These are phyloP conservation scores for Dendryphion nanum DNA, from an alignment of 2,329 filamentous ascomycete species.

Conservation along the genomic window DNA sequence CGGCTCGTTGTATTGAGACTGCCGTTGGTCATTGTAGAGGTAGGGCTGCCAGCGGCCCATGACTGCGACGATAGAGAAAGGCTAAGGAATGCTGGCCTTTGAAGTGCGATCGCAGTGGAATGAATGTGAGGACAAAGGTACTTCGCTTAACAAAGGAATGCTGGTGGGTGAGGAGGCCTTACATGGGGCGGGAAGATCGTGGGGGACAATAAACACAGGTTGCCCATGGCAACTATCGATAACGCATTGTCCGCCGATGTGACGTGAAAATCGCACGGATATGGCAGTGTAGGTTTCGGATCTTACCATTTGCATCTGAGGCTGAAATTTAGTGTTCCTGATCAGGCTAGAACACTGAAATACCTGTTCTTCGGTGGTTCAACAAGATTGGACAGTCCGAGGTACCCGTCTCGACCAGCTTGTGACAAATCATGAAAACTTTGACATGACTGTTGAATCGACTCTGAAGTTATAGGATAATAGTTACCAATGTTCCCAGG, in stretches of 20 bases:
- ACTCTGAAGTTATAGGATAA: too few relatives aligned
- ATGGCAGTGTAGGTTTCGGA: too few relatives aligned
- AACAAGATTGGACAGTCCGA: too few relatives aligned
- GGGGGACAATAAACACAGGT: constrained; percentile 28
- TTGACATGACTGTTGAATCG: too few relatives aligned
- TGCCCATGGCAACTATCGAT: constrained; percentile 31
- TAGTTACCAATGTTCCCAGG: background rate
- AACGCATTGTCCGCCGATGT: background rate
- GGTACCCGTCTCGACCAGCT: too few relatives aligned
- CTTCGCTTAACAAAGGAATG: constrained; percentile 36
- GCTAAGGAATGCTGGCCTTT: constrained; percentile 26
- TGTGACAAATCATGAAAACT: too few relatives aligned
- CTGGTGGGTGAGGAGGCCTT: constrained; percentile 20
- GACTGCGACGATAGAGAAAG: constrained; percentile 21
- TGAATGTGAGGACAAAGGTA: constrained; percentile 13
- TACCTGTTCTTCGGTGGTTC: too few relatives aligned
- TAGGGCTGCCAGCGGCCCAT: constrained; percentile 63
- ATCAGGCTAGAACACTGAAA: too few relatives aligned
- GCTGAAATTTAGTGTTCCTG: too few relatives aligned
- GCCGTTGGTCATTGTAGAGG: constrained; percentile 62
- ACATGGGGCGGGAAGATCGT: constrained; percentile 25
- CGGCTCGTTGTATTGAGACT: constrained; percentile 52
- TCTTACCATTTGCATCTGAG: too few relatives aligned
- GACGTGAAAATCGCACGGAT: too few relatives aligned
- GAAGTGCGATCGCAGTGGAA: constrained; percentile 22